phyloP scores from a whole-genome alignment of 495 filamentous ascomycete species.

The Amorphotheca resinae region DNA sequence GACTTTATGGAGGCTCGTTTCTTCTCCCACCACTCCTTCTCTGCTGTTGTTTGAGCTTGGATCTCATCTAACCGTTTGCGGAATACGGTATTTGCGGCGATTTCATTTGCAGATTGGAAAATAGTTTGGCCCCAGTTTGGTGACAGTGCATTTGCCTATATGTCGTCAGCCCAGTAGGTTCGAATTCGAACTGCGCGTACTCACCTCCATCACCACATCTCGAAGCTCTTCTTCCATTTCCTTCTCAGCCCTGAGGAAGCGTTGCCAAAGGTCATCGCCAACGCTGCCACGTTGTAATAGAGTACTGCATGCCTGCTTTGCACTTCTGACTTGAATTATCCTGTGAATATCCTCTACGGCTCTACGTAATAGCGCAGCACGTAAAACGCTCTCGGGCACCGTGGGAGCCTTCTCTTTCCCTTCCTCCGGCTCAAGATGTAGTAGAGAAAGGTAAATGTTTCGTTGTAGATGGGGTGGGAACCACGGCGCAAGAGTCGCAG shows the following conservation, averaged over 20 bases:
- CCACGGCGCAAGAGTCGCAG: slow-evolving; percentile 79
- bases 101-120: slow-evolving; percentile 88
- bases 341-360: slow-evolving; percentile 85
- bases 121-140: slow-evolving; percentile 86
- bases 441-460: slow-evolving; percentile 84
- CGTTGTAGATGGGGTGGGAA: slow-evolving; percentile 81
- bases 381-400: slow-evolving; percentile 74
- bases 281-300: slow-evolving; percentile 83
- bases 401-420: slow-evolving; percentile 53
- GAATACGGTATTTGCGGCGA: slow-evolving; percentile 54
- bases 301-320: slow-evolving; percentile 73
- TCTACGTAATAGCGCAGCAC: slow-evolving; percentile 80
- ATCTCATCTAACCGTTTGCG: slow-evolving; percentile 50
- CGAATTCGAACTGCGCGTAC: slow-evolving; percentile 5
- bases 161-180: slow-evolving; percentile 3
- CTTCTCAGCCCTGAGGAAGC: slow-evolving; percentile 82
- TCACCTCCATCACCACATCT: slow-evolving; percentile 86
- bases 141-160: slow-evolving; percentile 71
- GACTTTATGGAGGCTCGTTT: slow-evolving; percentile 52
- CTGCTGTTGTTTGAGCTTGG: slow-evolving; percentile 50
- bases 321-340: slow-evolving; percentile 69
- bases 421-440: slow-evolving; percentile 66
- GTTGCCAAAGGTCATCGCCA: slow-evolving; percentile 92
- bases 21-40: slow-evolving; percentile 91
- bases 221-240: slow-evolving; percentile 93